Percentiles rank a stretch among this genome's conserved stretches.
phyloP scores from a whole-genome alignment of 805 yeast species.

The Dipodascus geniculatus region DNA sequence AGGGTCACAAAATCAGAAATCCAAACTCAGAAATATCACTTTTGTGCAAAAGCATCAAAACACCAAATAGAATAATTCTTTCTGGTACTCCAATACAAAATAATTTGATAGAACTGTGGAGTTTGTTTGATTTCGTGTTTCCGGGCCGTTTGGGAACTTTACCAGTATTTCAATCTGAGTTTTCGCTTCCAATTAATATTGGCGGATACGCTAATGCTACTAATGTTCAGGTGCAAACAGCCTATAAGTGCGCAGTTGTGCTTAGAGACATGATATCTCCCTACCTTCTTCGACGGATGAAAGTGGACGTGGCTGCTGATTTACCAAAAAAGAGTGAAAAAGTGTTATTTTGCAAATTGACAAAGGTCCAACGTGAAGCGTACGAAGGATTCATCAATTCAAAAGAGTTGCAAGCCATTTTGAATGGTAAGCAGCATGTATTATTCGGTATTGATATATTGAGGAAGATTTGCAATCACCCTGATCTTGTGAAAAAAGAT shows the following conservation, averaged over 20 bases:
- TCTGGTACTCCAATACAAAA: constrained; percentile 98
- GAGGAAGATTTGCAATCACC: constrained; percentile 92
- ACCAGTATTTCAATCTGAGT: constrained; percentile 89
- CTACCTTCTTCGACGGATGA: constrained; percentile 73
- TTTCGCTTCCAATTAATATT: constrained; percentile 81
- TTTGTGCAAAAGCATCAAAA: constrained; percentile 70
- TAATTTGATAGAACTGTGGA: constrained; percentile 86
- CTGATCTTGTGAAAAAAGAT: constrained; percentile 58
- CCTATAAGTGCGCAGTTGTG: constrained; percentile 90
- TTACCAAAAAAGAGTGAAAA: constrained; percentile 87
- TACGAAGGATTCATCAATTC: constrained; percentile 68
- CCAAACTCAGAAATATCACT: constrained; percentile 85
- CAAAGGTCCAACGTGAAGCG: constrained; percentile 59
- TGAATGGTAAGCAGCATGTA: constrained; percentile 68
- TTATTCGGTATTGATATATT: constrained; percentile 82
- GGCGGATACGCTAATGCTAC: constrained; percentile 99
- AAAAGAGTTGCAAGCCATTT: constrained; percentile 59
- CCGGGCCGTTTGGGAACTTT: constrained; percentile 93
- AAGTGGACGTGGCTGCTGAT: constrained; percentile 90
- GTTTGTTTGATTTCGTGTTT: constrained; percentile 84
- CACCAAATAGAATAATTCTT: constrained; percentile 75
- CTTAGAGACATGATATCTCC: constrained; percentile 83
- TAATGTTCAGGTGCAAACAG: constrained; percentile 90
- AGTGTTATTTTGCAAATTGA: constrained; percentile 83
- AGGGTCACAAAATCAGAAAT: constrained; percentile 93